Base-by-base conservation (phyloP, 2,329 filamentous ascomycete species). In the Didymella keratinophila region DNA sequence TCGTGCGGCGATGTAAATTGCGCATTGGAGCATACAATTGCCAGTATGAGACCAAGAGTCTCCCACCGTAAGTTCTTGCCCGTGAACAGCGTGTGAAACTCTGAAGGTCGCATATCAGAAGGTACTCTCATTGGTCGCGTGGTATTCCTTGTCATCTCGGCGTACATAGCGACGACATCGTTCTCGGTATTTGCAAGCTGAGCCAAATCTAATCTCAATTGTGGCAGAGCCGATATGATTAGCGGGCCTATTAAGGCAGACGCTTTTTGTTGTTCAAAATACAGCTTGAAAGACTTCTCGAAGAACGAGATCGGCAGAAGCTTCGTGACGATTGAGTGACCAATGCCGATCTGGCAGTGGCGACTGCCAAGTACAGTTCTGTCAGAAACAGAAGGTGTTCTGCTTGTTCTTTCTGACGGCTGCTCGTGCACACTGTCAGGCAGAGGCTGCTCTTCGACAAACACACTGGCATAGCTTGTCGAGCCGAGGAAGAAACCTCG, bases 381-480 rank as follows among this genome's bases (percentile, higher is more conserved):
- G 53, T 55, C 58, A 36, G 63, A 58, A 3, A 59, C 28, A 21
- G 71, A 68, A 23, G 69, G 69, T 9, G 68, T 67, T 10, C 62
- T 57, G 54, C 57, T 69, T 37, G 68, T 60, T 11, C 63, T 60
- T 36, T 73, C 66, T 16, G 67, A 61, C 36, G 70, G 70, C 42
- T 75, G 70, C 45, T 72, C 69, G 52, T 74, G 68, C 16, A 73
- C 55, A 18, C 70, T 68, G 6, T 73, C 67, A 20, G 71, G 68
- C 30, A 76, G 58, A 2, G 72, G 67, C 8, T 62, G 62, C 28
- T 75, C 67, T 52, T 73, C 71, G 2, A 69, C 69, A 37, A 76
- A 76, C 0, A 76, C 71, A 36, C 69, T 69, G 5, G 74, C 73
- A 63, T 76, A 76, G 55, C 74, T 76, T 8, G 74, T 76, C 8